phyloP scores from a whole-genome alignment of 129 eudicot species.

The Daucus carota region DNA sequence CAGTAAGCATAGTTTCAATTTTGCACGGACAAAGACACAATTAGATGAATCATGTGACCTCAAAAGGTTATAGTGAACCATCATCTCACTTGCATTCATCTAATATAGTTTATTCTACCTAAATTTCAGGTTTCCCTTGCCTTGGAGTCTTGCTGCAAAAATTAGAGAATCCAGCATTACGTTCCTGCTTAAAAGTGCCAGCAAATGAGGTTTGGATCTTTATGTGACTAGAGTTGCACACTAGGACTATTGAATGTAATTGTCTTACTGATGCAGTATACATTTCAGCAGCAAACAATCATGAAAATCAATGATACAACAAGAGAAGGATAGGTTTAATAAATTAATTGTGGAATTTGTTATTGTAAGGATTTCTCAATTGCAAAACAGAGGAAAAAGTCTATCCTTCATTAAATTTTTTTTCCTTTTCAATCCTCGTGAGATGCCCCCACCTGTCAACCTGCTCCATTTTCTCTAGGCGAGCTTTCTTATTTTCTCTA shows the following conservation, averaged over 20 bases:
- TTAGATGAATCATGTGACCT: neutral
- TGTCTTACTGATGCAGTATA: neutral
- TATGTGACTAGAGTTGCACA: neutral
- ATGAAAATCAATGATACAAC: neutral
- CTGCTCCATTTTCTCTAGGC: neutral
- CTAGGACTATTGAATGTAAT: neutral
- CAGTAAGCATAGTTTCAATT: neutral
- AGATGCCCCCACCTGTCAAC: neutral
- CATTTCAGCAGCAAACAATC: neutral
- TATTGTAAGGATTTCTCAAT: neutral
- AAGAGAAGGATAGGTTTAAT: neutral
- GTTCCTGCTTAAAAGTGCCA: conserved; percentile 85
- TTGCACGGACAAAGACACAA: neutral
- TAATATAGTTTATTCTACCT: neutral
- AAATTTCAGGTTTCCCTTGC: conserved; percentile 79
- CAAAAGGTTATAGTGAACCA: neutral
- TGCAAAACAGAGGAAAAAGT: neutral
- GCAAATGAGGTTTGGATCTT: conserved; percentile 59
- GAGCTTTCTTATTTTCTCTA: neutral
- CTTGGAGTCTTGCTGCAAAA: conserved; percentile 89
- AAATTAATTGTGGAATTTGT: no score
- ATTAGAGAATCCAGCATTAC: conserved; percentile 93
- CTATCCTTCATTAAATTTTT: neutral
- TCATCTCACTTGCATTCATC: conserved; percentile 2
- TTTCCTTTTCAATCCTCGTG: neutral